Evolutionary conservation across 768 basidiomycete genomes (phyloP), one percentile per base, ranked within the genome.

Genomic region (Clavulina sp.): DNA sequence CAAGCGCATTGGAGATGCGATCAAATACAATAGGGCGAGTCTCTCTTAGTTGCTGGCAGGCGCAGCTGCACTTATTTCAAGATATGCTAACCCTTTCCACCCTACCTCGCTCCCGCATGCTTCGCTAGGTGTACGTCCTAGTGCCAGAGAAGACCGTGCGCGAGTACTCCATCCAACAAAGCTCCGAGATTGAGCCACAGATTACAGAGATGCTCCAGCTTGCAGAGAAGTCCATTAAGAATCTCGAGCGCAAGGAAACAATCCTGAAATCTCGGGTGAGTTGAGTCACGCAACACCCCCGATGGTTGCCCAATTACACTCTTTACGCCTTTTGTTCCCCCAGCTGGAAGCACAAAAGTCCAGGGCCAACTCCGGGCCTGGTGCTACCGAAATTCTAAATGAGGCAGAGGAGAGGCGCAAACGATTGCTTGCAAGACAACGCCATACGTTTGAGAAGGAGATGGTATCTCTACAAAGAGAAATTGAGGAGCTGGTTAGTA

Each of bases 171-270:
- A 34, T 52, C 2, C 41, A 55, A 16, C 53, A 55, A n/a, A 24
- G 30, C 18, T 52, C 54, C 6, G 54, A 50, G 5, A 54, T 55
- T 18, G 51, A 46, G 26, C 52, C 54, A 7, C 54, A 55, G 43
- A 33, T 55, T 4, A 51, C 44, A 16, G 51, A 55, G 46, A 41
- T 55, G 7, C 54, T 55, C 21, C 30, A 29, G 2, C 55, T 55
- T 34, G 54, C 53, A 3, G 54, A 55, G 30, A 55, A 55, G 47
- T 54, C 54, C 18, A 43, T 55, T 19, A 40, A 50, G 26, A 53
- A 50, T 34, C 19, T 55, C n/a, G 54, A 55, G 33, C 54, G 51
- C 21, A 47, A 16, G 46, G 30, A 28, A 5, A 43, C 28, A 33
- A 49, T 48, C 6, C 48, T 53, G 9, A 33, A 53, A 36, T 30